Percentiles rank a stretch among this genome's conserved stretches.
Evolutionary conservation across 2,329 filamentous ascomycete genomes (phyloP).

Genomic region (Phialophora chinensis): DNA sequence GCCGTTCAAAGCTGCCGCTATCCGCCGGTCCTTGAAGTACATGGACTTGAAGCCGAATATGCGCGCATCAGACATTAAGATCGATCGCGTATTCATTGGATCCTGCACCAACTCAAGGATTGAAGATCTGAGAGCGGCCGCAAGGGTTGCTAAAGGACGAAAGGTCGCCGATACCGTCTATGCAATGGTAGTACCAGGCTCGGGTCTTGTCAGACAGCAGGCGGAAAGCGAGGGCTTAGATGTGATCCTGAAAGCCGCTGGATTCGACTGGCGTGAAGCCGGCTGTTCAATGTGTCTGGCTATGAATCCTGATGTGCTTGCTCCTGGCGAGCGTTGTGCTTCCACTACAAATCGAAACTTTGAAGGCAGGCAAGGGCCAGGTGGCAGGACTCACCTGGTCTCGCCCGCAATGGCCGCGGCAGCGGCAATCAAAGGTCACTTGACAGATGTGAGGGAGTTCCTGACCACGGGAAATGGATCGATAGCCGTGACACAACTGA

Average conservation of each 20-base stretch:
- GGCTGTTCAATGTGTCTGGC: slow-evolving; percentile 98
- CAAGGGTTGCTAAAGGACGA: slow-evolving; percentile 81
- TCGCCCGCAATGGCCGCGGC: slow-evolving; percentile 96
- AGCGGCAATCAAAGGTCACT: slow-evolving; percentile 84
- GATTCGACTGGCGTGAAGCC: slow-evolving; percentile 97
- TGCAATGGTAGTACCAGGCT: slow-evolving; percentile 94
- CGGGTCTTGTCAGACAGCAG: slow-evolving; percentile 88
- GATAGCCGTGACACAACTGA: slow-evolving; percentile 61
- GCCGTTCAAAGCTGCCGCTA: slow-evolving; percentile 71
- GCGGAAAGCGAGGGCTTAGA: slow-evolving; percentile 91
- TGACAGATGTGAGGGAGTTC: slow-evolving; percentile 86
- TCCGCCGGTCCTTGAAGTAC: slow-evolving; percentile 84
- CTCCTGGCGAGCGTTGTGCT: slow-evolving; percentile 89
- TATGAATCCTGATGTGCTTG: slow-evolving; percentile 98
- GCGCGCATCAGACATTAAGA: slow-evolving; percentile 80
- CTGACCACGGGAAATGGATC: slow-evolving; percentile 62
- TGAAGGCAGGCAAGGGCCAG: slow-evolving; percentile 90
- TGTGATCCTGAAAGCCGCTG: slow-evolving; percentile 87
- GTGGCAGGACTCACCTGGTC: slow-evolving; percentile 90
- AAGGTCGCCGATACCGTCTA: slow-evolving; percentile 86
- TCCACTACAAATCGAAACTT: slow-evolving; percentile 98
- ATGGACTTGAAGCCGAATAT: slow-evolving; percentile 90
- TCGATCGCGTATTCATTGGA: slow-evolving; percentile 98
- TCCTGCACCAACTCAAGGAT: slow-evolving; percentile 97
- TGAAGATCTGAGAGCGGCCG: slow-evolving; percentile 88